A percentile compares a stretch with the other conserved stretches of the same genome.
phyloP scores from a whole-genome alignment of 345 rosid genomes.

The Litchi chinensis region DNA sequence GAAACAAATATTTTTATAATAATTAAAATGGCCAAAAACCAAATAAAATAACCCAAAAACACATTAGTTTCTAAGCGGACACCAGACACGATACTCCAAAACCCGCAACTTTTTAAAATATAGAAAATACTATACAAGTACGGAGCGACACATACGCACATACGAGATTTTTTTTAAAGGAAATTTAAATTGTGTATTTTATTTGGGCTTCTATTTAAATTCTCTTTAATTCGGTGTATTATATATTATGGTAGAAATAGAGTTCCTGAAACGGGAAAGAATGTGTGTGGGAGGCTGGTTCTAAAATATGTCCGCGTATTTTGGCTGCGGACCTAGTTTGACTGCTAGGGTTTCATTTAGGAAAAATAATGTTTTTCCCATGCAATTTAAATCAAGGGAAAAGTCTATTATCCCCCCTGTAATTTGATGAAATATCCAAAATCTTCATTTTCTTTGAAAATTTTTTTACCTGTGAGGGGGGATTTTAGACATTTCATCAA shows the following conservation, averaged over 20 bases:
- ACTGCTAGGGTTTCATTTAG: background rate
- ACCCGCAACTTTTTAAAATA: conserved; percentile 48
- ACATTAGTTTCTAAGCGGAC: conserved; percentile 29
- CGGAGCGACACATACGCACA: background rate
- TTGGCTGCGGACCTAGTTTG: background rate
- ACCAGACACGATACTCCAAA: conserved; percentile 77
- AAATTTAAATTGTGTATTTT: background rate
- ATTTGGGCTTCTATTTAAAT: no score
- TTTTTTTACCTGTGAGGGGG: no score
- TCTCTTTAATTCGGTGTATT: background rate
- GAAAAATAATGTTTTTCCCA: no score
- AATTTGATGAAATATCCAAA: no score
- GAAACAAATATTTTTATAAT: conserved; percentile 24
- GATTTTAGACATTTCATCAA: no score
- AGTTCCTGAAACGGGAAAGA: background rate
- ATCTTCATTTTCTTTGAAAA: no score
- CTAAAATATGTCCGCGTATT: background rate
- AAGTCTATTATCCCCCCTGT: no score
- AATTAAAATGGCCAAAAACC: background rate
- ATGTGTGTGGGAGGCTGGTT: background rate
- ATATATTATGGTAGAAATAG: no score
- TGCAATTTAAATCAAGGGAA: no score
- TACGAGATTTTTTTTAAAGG: background rate
- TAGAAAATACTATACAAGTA: background rate
- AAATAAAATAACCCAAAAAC: conserved; percentile 5